A percentile compares a stretch with the other conserved stretches of the same genome.
Evolutionary conservation across 495 filamentous ascomycete genomes (phyloP).

Genomic region (Venustampulla echinocandica): DNA sequence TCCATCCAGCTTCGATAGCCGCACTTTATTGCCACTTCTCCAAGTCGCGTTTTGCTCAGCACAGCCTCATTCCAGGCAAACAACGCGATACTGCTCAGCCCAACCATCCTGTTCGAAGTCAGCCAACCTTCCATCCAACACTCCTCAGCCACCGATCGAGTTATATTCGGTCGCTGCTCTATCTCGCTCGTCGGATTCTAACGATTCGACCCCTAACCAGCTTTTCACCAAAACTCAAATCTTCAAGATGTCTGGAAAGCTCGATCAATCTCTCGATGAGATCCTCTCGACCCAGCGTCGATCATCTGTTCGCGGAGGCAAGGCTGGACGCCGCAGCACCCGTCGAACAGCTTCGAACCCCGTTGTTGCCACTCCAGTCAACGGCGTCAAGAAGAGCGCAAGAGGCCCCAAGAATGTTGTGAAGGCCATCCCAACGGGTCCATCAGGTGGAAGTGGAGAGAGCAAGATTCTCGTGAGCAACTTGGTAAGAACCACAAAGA

Average conservation of each 20-base stretch:
- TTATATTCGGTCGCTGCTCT: slow-evolving; percentile 16
- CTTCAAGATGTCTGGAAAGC: slow-evolving; percentile 74
- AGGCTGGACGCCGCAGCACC: slow-evolving; percentile 44
- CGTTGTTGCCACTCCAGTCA: slow-evolving; percentile 56
- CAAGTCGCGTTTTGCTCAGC: slow-evolving; percentile 16
- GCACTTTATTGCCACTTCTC: slow-evolving; percentile 21
- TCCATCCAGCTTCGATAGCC: slow-evolving; percentile 39
- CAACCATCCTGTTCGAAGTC: slow-evolving; percentile 4
- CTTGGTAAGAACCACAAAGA: slow-evolving; percentile 58
- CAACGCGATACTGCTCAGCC: slow-evolving; percentile 8
- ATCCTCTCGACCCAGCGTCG: slow-evolving; percentile 65
- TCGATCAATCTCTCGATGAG: slow-evolving; percentile 92
- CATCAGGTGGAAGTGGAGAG: slow-evolving; percentile 47
- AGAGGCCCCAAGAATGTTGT: slow-evolving; percentile 50
- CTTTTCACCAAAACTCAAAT: slow-evolving; percentile 17
- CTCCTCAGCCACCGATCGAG: slow-evolving; percentile 7
- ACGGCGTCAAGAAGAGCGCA: slow-evolving; percentile 77
- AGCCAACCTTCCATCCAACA: slow-evolving; percentile 17
- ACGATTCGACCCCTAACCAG: slow-evolving; percentile 12
- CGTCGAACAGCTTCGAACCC: slow-evolving; percentile 35
- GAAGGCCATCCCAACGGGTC: slow-evolving; percentile 60
- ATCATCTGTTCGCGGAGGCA: slow-evolving; percentile 38
- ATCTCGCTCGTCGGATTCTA: too few species aligned
- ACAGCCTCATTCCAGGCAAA: slow-evolving; percentile 15
- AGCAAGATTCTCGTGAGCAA: slow-evolving; percentile 98